Conservation (phyloP, 768 basidiomycete species). For the Russula abietina region DNA sequence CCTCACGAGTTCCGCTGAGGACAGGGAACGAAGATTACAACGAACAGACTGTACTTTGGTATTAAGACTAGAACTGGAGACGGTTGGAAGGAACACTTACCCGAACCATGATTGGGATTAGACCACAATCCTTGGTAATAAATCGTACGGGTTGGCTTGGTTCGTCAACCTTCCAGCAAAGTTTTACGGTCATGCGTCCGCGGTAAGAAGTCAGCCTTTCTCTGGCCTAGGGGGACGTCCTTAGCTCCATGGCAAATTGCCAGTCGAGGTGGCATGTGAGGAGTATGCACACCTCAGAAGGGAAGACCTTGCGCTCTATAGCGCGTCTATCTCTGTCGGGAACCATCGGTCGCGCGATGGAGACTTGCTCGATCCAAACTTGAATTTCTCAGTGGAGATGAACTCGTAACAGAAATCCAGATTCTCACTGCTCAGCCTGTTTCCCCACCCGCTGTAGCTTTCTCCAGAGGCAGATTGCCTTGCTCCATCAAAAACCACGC, state of each 20-base stretch:
- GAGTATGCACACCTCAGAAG: constrained; percentile 63
- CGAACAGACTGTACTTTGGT: constrained; percentile 60
- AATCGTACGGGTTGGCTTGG: constrained; percentile 62
- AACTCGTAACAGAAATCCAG: constrained; percentile 16
- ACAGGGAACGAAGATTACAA: constrained; percentile 83
- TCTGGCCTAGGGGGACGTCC: constrained; percentile 55
- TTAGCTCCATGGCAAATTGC: not conserved
- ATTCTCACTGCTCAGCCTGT: constrained; percentile 74
- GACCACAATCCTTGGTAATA: constrained; percentile 78
- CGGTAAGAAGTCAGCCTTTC: constrained; percentile 91
- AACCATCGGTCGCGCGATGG: constrained; percentile 79
- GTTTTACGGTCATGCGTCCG: constrained; percentile 78
- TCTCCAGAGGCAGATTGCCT: constrained; percentile 48
- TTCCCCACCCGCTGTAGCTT: constrained; percentile 62
- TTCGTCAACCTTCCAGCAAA: constrained; percentile 73
- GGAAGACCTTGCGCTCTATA: constrained; percentile 74
- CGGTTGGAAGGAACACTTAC: constrained; percentile 44
- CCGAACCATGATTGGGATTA: constrained; percentile 94
- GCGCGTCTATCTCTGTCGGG: constrained; percentile 74
- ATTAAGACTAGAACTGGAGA: not conserved
- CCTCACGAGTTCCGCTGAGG: constrained; percentile 79
- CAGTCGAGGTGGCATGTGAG: not conserved
- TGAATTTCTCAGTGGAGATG: constrained; percentile 20
- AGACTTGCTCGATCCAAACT: constrained; percentile 91
- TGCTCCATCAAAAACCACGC: constrained; percentile 87